A percentile compares a stretch with the other conserved stretches of the same genome.
Evolutionary conservation across 495 filamentous ascomycete species (phyloP).

Genomic region (Hypomontagnella monticulosa): DNA sequence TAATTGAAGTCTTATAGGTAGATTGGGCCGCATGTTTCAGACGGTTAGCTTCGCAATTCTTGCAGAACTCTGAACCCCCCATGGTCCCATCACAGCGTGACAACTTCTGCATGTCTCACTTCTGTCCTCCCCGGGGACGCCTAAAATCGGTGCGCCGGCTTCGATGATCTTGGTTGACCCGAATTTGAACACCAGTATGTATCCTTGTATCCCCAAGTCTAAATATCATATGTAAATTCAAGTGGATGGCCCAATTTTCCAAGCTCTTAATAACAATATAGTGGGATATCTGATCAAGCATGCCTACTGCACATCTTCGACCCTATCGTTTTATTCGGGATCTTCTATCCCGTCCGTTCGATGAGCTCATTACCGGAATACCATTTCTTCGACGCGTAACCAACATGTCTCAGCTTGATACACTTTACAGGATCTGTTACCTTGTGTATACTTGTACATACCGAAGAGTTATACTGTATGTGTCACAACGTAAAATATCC

Average conservation of each 20-base stretch:
- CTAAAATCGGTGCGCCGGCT: constrained; percentile 28
- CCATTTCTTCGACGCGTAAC: constrained; percentile 2
- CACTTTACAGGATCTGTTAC: constrained; percentile 4
- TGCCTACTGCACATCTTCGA: no score
- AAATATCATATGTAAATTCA: neutral
- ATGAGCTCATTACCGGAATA: constrained; percentile 25
- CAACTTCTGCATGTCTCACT: constrained; percentile 48
- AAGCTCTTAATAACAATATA: no score
- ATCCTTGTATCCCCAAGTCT: constrained; percentile 28
- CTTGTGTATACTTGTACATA: neutral
- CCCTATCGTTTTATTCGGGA: no score
- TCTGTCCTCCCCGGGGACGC: constrained; percentile 19
- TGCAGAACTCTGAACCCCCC: constrained; percentile 17
- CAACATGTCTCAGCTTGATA: constrained; percentile 18
- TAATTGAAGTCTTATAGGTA: constrained; percentile 7
- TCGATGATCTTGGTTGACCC: constrained; percentile 41
- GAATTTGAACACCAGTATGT: constrained; percentile 7
- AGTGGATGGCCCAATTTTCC: no score
- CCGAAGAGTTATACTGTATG: constrained; percentile 1
- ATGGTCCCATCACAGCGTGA: constrained; percentile 41
- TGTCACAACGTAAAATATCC: constrained; percentile 27
- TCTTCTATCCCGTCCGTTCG: neutral
- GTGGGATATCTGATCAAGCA: no score
- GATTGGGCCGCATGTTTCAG: constrained; percentile 28
- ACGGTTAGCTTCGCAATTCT: constrained; percentile 42